These are phyloP conservation scores for Fusarium equiseti DNA, from an alignment of 2,329 filamentous ascomycete species.

Conservation along the genomic window DNA sequence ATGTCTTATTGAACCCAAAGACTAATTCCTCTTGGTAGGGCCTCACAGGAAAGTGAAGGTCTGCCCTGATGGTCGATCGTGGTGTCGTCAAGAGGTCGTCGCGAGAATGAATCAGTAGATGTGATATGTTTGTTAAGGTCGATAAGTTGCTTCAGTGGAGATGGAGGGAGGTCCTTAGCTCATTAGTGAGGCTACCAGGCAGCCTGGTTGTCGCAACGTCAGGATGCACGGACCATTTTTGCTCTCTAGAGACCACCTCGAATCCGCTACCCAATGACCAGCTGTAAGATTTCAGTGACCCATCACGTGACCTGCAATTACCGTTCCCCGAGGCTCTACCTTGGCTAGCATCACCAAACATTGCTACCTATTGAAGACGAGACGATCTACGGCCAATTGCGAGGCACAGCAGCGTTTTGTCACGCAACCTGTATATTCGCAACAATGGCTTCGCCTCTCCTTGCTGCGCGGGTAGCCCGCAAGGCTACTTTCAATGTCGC, in stretches of 20 bases:
- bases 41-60: not conserved
- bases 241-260: not conserved
- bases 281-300: slow-evolving; percentile 41
- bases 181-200: slow-evolving; percentile 54
- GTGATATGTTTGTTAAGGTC: slow-evolving; percentile 20
- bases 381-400: slow-evolving; percentile 49
- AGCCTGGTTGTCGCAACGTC: slow-evolving; percentile 54
- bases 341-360: slow-evolving; percentile 45
- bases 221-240: slow-evolving; percentile 41
- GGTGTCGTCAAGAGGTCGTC: slow-evolving; percentile 4
- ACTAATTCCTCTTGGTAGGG: not conserved
- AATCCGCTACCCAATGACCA: slow-evolving; percentile 25
- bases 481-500: slow-evolving; percentile 60
- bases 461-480: slow-evolving; percentile 66
- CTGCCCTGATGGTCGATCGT: not conserved
- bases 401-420: slow-evolving; percentile 49
- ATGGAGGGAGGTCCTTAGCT: slow-evolving; percentile 41
- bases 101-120: slow-evolving; percentile 6
- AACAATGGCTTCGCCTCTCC: slow-evolving; percentile 69
- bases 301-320: slow-evolving; percentile 46
- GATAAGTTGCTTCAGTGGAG: slow-evolving; percentile 40
- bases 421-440: slow-evolving; percentile 46
- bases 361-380: slow-evolving; percentile 38
- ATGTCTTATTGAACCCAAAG: slow-evolving; percentile 7
- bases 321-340: slow-evolving; percentile 43